Evolutionary conservation across 257 asterid species (phyloP).

Genomic region (Ajuga chamaepitys): DNA sequence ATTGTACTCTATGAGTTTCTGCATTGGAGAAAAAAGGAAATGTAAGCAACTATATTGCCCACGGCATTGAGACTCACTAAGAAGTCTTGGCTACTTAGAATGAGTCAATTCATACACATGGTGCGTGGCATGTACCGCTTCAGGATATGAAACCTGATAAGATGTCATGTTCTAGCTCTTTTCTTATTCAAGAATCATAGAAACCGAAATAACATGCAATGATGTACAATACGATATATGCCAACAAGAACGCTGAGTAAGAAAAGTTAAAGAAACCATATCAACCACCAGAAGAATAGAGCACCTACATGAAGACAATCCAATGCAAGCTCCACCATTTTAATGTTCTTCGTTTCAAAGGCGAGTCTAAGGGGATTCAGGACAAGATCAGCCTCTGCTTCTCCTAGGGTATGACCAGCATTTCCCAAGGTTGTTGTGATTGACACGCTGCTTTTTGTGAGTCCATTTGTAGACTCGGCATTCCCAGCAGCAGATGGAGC

Average conservation of each 20-base stretch:
- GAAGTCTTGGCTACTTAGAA: slow-evolving; percentile 4
- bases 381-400: slow-evolving; percentile 71
- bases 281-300: slow-evolving; percentile 17
- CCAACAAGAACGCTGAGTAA: background rate
- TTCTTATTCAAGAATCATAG: background rate
- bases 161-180: slow-evolving; percentile 4
- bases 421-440: slow-evolving; percentile 53
- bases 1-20: slow-evolving; percentile 94
- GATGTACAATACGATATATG: background rate
- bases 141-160: background rate
- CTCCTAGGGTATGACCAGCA: slow-evolving; percentile 76
- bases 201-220: background rate
- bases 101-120: background rate
- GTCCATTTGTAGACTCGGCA: slow-evolving; percentile 31
- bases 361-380: slow-evolving; percentile 85
- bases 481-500: slow-evolving; percentile 35
- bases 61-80: background rate
- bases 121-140: background rate
- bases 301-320: slow-evolving; percentile 98
- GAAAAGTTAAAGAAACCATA: background rate
- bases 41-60: slow-evolving; percentile 8
- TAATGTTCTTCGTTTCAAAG: slow-evolving; percentile 83
- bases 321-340: slow-evolving; percentile 85
- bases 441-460: slow-evolving; percentile 31
- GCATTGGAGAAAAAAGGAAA: slow-evolving; percentile 20